Evolutionary conservation across 2,329 filamentous ascomycete genomes (phyloP).

Genomic region (Ceratocystis ficicola): DNA sequence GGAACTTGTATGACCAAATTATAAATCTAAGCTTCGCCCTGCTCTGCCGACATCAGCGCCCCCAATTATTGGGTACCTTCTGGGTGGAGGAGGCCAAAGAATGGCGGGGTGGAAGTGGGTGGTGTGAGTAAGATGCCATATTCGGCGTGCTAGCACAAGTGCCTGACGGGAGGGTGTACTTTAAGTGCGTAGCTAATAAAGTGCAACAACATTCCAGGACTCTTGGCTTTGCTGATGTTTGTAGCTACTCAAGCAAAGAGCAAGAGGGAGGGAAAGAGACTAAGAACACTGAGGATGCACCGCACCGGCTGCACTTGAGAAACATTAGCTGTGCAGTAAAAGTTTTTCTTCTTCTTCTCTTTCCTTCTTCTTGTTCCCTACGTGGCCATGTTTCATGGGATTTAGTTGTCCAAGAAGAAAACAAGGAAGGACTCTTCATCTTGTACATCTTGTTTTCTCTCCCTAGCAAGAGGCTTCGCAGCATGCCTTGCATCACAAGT

Average conservation of each 20-base stretch:
- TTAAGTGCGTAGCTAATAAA: not conserved
- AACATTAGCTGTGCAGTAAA: too few relatives aligned
- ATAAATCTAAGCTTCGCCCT: not conserved
- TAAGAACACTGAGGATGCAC: too few relatives aligned
- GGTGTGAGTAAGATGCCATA: not conserved
- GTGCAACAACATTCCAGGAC: not conserved
- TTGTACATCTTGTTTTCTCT: not conserved
- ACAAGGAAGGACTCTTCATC: too few relatives aligned
- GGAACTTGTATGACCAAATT: not conserved
- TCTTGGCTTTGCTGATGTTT: not conserved
- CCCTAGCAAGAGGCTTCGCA: not conserved
- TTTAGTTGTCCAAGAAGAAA: too few relatives aligned
- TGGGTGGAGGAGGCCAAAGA: not conserved
- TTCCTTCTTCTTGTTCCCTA: not conserved
- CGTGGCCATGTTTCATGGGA: not conserved
- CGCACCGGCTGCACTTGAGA: too few relatives aligned
- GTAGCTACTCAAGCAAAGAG: not conserved
- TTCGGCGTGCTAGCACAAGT: not conserved
- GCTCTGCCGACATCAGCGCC: not conserved
- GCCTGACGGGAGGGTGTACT: not conserved
- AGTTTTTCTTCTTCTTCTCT: too few relatives aligned
- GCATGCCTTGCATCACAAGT: not conserved
- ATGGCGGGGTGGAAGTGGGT: not conserved
- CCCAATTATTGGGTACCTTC: not conserved
- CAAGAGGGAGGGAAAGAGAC: not conserved